Conservation (phyloP, 306 rosid genomes). For the Glycine latifolia region DNA sequence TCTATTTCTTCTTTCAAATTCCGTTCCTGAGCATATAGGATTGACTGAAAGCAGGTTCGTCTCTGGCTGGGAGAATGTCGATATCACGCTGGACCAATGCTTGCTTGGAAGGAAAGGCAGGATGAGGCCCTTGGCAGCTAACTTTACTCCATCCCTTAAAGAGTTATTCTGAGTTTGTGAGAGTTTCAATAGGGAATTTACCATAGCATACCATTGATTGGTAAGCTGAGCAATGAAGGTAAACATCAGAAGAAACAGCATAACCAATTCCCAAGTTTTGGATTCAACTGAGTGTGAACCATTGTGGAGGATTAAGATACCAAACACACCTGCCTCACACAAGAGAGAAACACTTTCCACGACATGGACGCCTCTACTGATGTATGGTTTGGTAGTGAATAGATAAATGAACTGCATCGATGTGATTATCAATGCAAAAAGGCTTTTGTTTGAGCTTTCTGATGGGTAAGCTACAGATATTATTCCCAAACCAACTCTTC, state of each 20-base stretch:
- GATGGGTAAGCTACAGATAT: slow-evolving; percentile 62
- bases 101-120: slow-evolving; percentile 67
- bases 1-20: slow-evolving; percentile 54
- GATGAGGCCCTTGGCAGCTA: slow-evolving; percentile 65
- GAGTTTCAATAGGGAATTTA: slow-evolving; percentile 53
- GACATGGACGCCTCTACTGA: slow-evolving; percentile 59
- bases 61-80: slow-evolving; percentile 49
- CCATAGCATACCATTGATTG: slow-evolving; percentile 63
- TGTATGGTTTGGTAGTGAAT: slow-evolving; percentile 60
- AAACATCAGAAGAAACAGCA: slow-evolving; percentile 57
- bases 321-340: slow-evolving; percentile 59
- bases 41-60: slow-evolving; percentile 46
- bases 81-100: slow-evolving; percentile 54
- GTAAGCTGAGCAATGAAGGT: slow-evolving; percentile 60
- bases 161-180: slow-evolving; percentile 58
- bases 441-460: slow-evolving; percentile 56
- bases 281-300: slow-evolving; percentile 46
- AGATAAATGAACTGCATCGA: slow-evolving; percentile 58
- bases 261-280: slow-evolving; percentile 45
- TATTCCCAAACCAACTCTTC: slow-evolving; percentile 65
- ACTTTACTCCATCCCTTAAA: slow-evolving; percentile 55
- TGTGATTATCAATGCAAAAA: slow-evolving; percentile 59
- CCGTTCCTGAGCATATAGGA: slow-evolving; percentile 52
- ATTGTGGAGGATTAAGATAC: slow-evolving; percentile 43
- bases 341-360: slow-evolving; percentile 66